phyloP scores from a whole-genome alignment of 2,329 filamentous ascomycete genomes.

The Waltergamsia citrina region DNA sequence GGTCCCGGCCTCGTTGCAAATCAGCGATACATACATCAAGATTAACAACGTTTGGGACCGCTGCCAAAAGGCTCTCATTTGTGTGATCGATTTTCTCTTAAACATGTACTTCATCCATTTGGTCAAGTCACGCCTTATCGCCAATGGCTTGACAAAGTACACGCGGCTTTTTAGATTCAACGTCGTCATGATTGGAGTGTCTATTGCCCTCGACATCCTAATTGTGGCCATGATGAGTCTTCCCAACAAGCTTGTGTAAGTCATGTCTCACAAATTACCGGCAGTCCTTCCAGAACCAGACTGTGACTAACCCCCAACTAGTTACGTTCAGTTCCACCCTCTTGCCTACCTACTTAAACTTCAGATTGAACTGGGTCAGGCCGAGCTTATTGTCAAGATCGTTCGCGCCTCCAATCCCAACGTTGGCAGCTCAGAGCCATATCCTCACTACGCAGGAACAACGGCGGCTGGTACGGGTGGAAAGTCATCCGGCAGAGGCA shows the following conservation, averaged over 20 bases:
- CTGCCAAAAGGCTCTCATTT: constrained; percentile 35
- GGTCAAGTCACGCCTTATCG: constrained; percentile 33
- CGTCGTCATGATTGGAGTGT: constrained; percentile 17
- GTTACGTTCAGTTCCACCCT: constrained; percentile 7
- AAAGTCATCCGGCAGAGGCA: too few species aligned
- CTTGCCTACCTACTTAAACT: constrained; percentile 7
- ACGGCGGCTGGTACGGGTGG: too few species aligned
- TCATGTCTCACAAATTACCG: too few species aligned
- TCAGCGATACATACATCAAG: constrained; percentile 24
- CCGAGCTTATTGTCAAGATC: constrained; percentile 7
- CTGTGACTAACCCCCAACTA: not conserved
- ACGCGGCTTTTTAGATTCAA: constrained; percentile 29
- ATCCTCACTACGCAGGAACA: too few species aligned
- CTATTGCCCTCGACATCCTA: constrained; percentile 15
- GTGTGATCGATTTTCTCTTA: constrained; percentile 32
- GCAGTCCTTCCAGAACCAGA: not conserved
- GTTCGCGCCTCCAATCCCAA: too few species aligned
- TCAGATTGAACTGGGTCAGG: constrained; percentile 5
- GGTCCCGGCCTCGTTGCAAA: constrained; percentile 35
- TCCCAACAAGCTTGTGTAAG: constrained; percentile 5
- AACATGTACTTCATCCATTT: constrained; percentile 36
- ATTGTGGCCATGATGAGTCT: constrained; percentile 6
- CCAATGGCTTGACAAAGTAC: constrained; percentile 38
- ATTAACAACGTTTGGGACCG: constrained; percentile 40
- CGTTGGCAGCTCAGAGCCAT: too few species aligned